A percentile compares a stretch with the other conserved stretches of the same genome.
These are phyloP conservation scores for Salix suchowensis DNA, from an alignment of 345 rosid genomes.

Conservation along the genomic window DNA sequence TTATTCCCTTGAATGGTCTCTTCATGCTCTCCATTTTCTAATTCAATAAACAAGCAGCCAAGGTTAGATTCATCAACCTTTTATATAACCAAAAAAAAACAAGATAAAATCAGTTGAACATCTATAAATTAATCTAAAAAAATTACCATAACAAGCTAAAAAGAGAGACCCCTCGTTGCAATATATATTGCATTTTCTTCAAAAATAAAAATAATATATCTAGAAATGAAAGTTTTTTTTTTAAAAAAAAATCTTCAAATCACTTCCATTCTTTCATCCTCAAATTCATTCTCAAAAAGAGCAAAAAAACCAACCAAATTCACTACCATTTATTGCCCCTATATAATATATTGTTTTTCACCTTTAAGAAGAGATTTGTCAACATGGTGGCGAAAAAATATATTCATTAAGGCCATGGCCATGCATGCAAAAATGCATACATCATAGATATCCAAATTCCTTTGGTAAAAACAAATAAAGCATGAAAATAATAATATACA, in stretches of 20 bases:
- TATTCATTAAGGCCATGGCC: neutral
- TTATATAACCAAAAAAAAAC: neutral
- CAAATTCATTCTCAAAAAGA: neutral
- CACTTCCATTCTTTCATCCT: neutral
- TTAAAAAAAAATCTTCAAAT: neutral
- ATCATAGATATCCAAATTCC: neutral
- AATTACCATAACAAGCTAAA: neutral
- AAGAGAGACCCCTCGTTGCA: neutral
- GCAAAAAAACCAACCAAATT: neutral
- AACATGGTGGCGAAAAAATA: neutral
- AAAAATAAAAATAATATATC: neutral
- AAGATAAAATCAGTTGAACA: neutral
- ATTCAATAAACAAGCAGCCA: neutral
- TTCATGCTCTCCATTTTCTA: conserved; percentile 41
- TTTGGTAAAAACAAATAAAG: neutral
- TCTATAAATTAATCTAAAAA: neutral
- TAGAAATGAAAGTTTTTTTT: neutral
- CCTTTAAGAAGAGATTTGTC: neutral
- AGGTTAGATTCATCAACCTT: neutral
- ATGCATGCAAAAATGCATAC: neutral
- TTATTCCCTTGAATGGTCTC: conserved; percentile 64
- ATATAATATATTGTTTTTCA: neutral
- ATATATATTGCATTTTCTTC: no score
- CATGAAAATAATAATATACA: neutral
- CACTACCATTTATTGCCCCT: neutral